Evolutionary conservation across 2,329 filamentous ascomycete genomes (phyloP).

Genomic region (Orbilia brochopaga): DNA sequence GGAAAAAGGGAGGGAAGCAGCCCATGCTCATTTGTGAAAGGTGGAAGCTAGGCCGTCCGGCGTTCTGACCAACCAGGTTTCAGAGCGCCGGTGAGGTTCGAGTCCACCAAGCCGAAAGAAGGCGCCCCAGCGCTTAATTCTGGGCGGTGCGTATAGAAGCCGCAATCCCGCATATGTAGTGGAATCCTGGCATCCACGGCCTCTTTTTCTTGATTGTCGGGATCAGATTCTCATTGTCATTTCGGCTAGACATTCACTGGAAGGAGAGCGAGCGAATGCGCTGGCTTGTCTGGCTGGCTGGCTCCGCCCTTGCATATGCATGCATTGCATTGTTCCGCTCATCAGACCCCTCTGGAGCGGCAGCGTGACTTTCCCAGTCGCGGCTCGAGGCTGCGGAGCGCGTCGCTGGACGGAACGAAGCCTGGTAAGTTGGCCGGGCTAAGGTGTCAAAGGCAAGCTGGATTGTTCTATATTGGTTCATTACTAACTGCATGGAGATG

Average conservation of each 20-base stretch:
- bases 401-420: slow-evolving; percentile 1
- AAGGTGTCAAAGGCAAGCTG: neutral
- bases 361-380: slow-evolving; percentile 30
- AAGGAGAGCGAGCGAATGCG: slow-evolving; percentile 8
- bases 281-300: no score
- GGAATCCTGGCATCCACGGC: slow-evolving; percentile 2
- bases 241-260: slow-evolving; percentile 6
- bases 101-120: slow-evolving; percentile 50
- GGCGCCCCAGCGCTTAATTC: slow-evolving; percentile 44
- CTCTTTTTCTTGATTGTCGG: slow-evolving; percentile 10
- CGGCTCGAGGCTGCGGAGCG: slow-evolving; percentile 15
- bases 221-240: slow-evolving; percentile 3
- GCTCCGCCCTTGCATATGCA: slow-evolving; percentile 42
- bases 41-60: slow-evolving; percentile 37
- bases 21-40: slow-evolving; percentile 26
- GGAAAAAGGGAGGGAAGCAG: slow-evolving; percentile 27
- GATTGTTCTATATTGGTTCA: neutral
- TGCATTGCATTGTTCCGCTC: slow-evolving; percentile 30
- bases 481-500: slow-evolving; percentile 3
- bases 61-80: slow-evolving; percentile 50
- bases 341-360: neutral
- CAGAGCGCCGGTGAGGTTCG: slow-evolving; percentile 48
- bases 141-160: slow-evolving; percentile 35
- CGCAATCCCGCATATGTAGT: slow-evolving; percentile 27
- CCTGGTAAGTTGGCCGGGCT: neutral